These are phyloP conservation scores for Yamadazyma sp. DNA, from an alignment of 805 yeast species.

Conservation along the genomic window DNA sequence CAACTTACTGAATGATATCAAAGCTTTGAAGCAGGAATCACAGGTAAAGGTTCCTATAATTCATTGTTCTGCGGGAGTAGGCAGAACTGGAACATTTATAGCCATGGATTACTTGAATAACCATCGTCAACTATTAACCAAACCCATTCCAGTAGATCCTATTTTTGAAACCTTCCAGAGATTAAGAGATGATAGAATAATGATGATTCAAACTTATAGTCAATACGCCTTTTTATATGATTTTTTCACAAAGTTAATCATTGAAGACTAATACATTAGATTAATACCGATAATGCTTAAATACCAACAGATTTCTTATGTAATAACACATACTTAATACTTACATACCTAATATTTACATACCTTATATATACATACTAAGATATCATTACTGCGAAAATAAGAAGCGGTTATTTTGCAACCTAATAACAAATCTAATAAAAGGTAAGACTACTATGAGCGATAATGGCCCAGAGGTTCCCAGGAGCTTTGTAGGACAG, in stretches of 20 bases:
- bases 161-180: conserved; percentile 24
- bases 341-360: no score
- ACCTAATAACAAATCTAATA: no score
- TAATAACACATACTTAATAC: no score
- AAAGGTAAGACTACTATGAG: no score
- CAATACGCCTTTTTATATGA: conserved; percentile 37
- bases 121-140: conserved; percentile 3
- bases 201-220: conserved; percentile 43
- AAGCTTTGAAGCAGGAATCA: conserved; percentile 5
- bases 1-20: conserved; percentile 20
- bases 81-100: conserved; percentile 42
- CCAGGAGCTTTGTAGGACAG: no score
- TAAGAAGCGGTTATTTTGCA: no score
- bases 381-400: no score
- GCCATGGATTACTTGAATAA: conserved; percentile 32
- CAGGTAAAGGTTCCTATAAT: conserved; percentile 20
- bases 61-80: conserved; percentile 51
- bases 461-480: no score
- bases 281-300: no score
- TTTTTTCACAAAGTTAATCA: conserved; percentile 12
- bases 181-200: conserved; percentile 33
- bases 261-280: background rate
- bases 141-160: conserved; percentile 18
- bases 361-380: no score
- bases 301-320: no score